Evolutionary conservation across 768 basidiomycete genomes (phyloP), one percentile per base, ranked within the genome.

Genomic region (Cystobasidium onofrii): DNA sequence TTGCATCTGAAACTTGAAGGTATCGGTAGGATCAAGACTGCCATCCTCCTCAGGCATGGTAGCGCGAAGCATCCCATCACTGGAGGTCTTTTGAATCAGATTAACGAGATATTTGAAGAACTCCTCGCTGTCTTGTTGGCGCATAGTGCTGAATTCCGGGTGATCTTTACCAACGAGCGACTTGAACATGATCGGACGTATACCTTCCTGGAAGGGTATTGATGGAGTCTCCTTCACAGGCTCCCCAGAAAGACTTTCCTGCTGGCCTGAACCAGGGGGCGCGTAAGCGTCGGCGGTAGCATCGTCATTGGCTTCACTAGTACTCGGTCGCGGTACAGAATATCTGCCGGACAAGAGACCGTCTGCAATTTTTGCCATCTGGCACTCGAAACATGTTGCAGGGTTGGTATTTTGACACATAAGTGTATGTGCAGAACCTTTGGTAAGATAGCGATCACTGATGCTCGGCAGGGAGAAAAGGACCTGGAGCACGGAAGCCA

Each of bases 111-210:
- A 87, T 41, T 86, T 85, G 67, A 99, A 85, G 83, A 97, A 98
- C 81, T 98, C 95, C 79, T 95, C 92, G 4, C 93, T 88, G 78
- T 99, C 96, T 80, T 98, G 96, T 81, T 99, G 95, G 65, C 87
- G 85, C 94, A 97, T 98, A 60, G 94, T 98, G 39, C 90, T 84
- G 78, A 98, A 98, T 82, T 97, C 96, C 36, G 86, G 86, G 78
- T 98, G 96, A 0, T 91, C 92, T 76, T 89, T 90, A 1, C 95
- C 95, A 41, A 98, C 86, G 12, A 98, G 85, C 3, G 87, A 83
- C 81, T 97, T 98, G 84, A 98, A 92, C 75, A 86, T 87, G 0
- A 84, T 84, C 0, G 95, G 96, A 52, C 86, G 86, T 50, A 99
- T 80, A 0, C 96, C 96, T 27, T 86, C 86, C 79, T 98, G 95